Base-by-base conservation (phyloP, 2,329 filamentous ascomycete species). In the Plectosphaerella cucumerina region DNA sequence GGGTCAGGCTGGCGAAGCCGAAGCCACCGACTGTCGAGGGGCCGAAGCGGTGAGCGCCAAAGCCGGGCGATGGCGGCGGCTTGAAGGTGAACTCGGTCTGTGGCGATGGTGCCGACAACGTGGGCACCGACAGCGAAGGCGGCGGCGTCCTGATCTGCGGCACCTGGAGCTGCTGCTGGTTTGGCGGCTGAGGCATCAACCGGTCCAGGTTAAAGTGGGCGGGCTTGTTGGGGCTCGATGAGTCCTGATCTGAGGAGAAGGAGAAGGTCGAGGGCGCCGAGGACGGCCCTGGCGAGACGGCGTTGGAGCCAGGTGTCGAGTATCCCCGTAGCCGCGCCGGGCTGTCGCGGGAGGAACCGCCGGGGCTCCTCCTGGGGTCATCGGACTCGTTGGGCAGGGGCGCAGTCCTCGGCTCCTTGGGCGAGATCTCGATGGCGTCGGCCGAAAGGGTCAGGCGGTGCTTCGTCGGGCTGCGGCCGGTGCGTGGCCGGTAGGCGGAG, bases 181-280 rank as follows among this genome's bases (percentile, higher is more conserved):
- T 18, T 22, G 37, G 70, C 20, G 71, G 67, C 20, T 70, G 64
- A 44, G 69, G 58, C 2, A 66, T 63, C 35, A 66, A 52, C 6
- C 62, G 58, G 10, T 65, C 62, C 39, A 71, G 60, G 47, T 70
- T 68, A 51, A 77, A 76, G 4, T 69, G 69, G 15, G 68, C 68
- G 45, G 67, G 66, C 31, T 64, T 70, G 26, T 68, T n/a, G 61
- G 62, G 43, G 72, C 70, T n/a, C 64, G 22, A 4, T 23, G 20
- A 4, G 21, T 62, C 31, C 47, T 77, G 74, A 47, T 72, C 69
- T 51, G 78, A 73, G 9, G 73, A 71, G 81, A 83, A 87, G 1
- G 79, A 78, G 50, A 82, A 80, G 48, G 72, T 82, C 9, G 82
- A 81, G 1, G 85, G 85, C 2, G 85, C 85, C 2, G 85, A 87